Percentiles rank a stretch among this genome's conserved stretches.
phyloP scores from a whole-genome alignment of 2,329 filamentous ascomycete species.

The Colletotrichum musae region DNA sequence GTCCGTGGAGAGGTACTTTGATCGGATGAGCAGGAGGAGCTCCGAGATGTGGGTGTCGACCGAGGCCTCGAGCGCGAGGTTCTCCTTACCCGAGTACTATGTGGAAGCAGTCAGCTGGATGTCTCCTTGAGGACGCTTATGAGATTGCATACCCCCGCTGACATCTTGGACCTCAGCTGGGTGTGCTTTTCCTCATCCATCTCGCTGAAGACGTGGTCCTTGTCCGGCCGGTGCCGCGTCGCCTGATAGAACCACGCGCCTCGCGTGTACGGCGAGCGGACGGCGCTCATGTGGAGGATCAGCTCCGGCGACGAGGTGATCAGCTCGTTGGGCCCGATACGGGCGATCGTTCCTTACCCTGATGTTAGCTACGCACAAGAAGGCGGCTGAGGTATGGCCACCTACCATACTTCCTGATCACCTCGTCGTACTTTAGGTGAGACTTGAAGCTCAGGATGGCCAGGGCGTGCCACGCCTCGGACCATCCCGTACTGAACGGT shows the following conservation, averaged over 20 bases:
- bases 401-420: constrained; percentile 35
- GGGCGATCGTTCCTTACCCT: constrained; percentile 51
- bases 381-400: too few species aligned
- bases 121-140: not conserved
- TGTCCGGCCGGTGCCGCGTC: constrained; percentile 52
- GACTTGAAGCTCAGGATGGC: constrained; percentile 35
- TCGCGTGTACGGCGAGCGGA: constrained; percentile 53
- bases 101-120: not conserved
- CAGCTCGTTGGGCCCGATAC: constrained; percentile 59
- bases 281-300: constrained; percentile 50
- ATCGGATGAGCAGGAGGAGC: constrained; percentile 59
- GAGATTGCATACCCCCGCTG: constrained; percentile 48
- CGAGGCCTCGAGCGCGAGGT: constrained; percentile 56
- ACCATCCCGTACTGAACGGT: constrained; percentile 22
- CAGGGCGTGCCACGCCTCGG: constrained; percentile 25
- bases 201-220: constrained; percentile 54
- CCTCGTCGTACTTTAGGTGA: constrained; percentile 34
- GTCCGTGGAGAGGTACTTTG: constrained; percentile 58
- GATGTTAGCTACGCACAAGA: not conserved
- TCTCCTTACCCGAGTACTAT: constrained; percentile 64
- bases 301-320: constrained; percentile 56
- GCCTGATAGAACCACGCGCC: constrained; percentile 53
- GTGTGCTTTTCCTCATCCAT: constrained; percentile 53
- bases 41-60: constrained; percentile 61
- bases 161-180: constrained; percentile 58